Percentiles rank a stretch among this genome's conserved stretches.
phyloP scores from a whole-genome alignment of 2,329 filamentous ascomycete species.

The Ceratocystis cacaofunesta region DNA sequence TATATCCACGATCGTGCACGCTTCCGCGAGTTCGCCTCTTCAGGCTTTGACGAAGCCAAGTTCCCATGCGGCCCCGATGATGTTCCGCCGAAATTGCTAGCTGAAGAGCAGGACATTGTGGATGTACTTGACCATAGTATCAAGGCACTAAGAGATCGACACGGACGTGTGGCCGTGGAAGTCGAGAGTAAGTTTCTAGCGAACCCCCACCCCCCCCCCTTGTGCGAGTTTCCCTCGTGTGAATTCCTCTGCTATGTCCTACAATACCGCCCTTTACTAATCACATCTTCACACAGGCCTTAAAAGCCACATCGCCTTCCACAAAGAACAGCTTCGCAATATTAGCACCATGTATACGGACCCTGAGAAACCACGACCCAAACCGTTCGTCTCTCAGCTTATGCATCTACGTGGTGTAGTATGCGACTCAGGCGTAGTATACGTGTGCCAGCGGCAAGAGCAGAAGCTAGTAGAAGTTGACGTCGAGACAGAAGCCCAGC shows the following conservation, averaged over 20 bases:
- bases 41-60: slow-evolving; percentile 26
- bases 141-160: slow-evolving; percentile 21
- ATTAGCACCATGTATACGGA: slow-evolving; percentile 28
- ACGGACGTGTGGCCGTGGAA: not conserved
- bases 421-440: slow-evolving; percentile 32
- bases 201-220: not conserved
- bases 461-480: slow-evolving; percentile 31
- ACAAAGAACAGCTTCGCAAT: slow-evolving; percentile 25
- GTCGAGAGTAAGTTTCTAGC: slow-evolving; percentile 1
- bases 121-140: slow-evolving; percentile 22
- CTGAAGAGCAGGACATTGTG: slow-evolving; percentile 23
- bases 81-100: slow-evolving; percentile 26
- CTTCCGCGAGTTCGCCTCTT: slow-evolving; percentile 27
- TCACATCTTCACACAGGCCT: slow-evolving; percentile 4
- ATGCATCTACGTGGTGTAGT: slow-evolving; percentile 39
- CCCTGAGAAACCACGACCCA: slow-evolving; percentile 26
- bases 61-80: slow-evolving; percentile 27
- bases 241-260: too few species aligned
- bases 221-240: too few species aligned
- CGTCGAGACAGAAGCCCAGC: slow-evolving; percentile 20
- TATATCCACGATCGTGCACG: slow-evolving; percentile 27
- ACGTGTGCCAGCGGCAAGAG: slow-evolving; percentile 33
- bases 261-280: not conserved
- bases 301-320: slow-evolving; percentile 9
- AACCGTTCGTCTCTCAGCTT: slow-evolving; percentile 30